Conservation (phyloP, 2,329 filamentous ascomycete genomes). For the Cladosporium halotolerans region DNA sequence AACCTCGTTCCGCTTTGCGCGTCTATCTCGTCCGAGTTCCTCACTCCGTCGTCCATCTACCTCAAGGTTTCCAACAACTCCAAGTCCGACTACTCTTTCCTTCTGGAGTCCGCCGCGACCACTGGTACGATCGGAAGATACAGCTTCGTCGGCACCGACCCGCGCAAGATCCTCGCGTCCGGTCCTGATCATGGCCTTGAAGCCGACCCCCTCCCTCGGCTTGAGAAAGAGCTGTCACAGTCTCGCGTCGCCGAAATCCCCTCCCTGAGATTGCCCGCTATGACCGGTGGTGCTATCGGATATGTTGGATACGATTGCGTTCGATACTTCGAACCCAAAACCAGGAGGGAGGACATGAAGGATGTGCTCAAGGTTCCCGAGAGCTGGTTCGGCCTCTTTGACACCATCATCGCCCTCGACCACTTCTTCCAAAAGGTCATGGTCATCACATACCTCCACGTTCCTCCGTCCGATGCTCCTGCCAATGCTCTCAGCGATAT, state of each 20-base stretch:
- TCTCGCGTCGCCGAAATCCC: constrained; percentile 78
- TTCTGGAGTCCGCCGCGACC: constrained; percentile 89
- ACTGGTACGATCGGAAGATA: constrained; percentile 91
- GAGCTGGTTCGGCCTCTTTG: constrained; percentile 93
- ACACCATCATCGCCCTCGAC: constrained; percentile 90
- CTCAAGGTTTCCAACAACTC: constrained; percentile 73
- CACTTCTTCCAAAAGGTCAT: constrained; percentile 91
- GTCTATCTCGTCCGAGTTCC: constrained; percentile 82
- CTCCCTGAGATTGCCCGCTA: constrained; percentile 70
- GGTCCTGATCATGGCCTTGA: constrained; percentile 81
- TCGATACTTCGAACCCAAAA: constrained; percentile 95
- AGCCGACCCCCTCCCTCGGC: constrained; percentile 73
- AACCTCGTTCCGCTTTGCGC: constrained; percentile 79
- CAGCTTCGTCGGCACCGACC: constrained; percentile 83
- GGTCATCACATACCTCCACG: constrained; percentile 81
- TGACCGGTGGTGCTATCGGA: constrained; percentile 88
- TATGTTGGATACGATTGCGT: constrained; percentile 98
- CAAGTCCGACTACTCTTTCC: constrained; percentile 74
- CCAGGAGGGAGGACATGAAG: constrained; percentile 70
- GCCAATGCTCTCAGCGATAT: constrained; percentile 53
- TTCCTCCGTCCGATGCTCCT: constrained; percentile 41
- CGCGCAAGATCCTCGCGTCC: constrained; percentile 74
- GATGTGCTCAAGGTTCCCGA: constrained; percentile 87
- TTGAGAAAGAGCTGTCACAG: constrained; percentile 73
- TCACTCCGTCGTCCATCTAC: constrained; percentile 93